phyloP scores from a whole-genome alignment of 2,329 filamentous ascomycete genomes.

The Bipolaris victoriae region DNA sequence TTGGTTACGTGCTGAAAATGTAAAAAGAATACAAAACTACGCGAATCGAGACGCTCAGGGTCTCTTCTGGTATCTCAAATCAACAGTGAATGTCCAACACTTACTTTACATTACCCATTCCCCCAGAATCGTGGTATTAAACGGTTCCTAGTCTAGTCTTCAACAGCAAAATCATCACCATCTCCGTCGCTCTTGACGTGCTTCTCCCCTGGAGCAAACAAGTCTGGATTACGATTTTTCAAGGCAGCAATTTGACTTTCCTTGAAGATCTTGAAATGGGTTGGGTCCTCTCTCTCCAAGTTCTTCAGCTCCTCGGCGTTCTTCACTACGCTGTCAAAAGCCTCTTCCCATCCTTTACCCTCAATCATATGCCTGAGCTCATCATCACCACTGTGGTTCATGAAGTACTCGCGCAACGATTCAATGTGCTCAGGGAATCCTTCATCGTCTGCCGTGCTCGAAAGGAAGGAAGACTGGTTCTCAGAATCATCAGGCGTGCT shows the following conservation, averaged over 20 bases:
- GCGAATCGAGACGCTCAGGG: neutral
- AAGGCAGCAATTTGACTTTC: conserved; percentile 49
- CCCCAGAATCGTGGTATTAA: neutral
- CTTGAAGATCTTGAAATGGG: conserved; percentile 40
- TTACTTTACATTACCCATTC: neutral
- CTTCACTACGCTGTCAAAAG: conserved; percentile 67
- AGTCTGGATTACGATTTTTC: conserved; percentile 42
- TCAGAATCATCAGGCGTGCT: conserved; percentile 22
- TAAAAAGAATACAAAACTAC: neutral
- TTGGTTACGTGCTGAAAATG: neutral
- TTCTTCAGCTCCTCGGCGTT: conserved; percentile 71
- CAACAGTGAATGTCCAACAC: neutral
- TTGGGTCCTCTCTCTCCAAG: conserved; percentile 56
- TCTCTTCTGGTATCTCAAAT: neutral
- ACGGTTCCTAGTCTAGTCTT: neutral
- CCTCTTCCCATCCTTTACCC: conserved; percentile 64
- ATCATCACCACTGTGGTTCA: conserved; percentile 66
- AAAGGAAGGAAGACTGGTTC: conserved; percentile 27
- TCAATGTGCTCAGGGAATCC: conserved; percentile 52
- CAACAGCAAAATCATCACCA: conserved; percentile 13
- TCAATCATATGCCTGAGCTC: conserved; percentile 61
- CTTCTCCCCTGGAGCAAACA: conserved; percentile 21
- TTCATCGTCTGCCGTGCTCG: conserved; percentile 45
- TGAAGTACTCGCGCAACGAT: conserved; percentile 67
- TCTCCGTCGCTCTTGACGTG: neutral